These are phyloP conservation scores for Sophora flavescens DNA, from an alignment of 306 rosid species.

Conservation along the genomic window DNA sequence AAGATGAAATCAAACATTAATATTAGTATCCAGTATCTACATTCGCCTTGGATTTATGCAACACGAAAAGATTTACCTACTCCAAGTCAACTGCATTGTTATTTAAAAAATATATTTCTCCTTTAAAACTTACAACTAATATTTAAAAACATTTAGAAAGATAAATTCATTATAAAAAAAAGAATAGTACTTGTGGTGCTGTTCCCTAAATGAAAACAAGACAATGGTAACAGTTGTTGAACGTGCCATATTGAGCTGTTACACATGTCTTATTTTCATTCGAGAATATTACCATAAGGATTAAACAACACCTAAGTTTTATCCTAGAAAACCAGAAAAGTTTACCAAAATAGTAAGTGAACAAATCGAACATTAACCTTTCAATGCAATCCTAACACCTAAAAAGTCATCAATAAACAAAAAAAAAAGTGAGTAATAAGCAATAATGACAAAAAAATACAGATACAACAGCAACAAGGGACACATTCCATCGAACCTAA, in stretches of 20 bases:
- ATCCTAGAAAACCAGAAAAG: no score
- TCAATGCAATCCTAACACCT: neutral
- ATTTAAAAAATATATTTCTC: neutral
- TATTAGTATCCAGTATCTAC: neutral
- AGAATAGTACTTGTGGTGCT: no score
- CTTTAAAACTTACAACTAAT: neutral
- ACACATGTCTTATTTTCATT: no score
- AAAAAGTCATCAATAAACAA: neutral
- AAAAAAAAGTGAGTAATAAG: neutral
- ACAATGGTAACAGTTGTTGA: no score
- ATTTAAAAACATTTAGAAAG: no score
- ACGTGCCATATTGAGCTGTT: no score
- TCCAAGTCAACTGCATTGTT: neutral
- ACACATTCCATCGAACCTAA: slow-evolving; percentile 43
- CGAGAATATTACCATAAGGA: no score
- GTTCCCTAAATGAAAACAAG: no score
- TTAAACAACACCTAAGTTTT: no score
- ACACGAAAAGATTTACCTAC: neutral
- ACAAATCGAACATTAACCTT: neutral
- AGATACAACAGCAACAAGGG: neutral
- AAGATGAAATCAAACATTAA: slow-evolving; percentile 11
- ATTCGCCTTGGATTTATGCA: slow-evolving; percentile 10
- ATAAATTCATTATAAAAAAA: no score
- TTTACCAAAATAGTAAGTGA: neutral
- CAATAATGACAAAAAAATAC: slow-evolving; percentile 3